phyloP scores from a whole-genome alignment of 805 yeast species.

The Debaryomyces castellii region DNA sequence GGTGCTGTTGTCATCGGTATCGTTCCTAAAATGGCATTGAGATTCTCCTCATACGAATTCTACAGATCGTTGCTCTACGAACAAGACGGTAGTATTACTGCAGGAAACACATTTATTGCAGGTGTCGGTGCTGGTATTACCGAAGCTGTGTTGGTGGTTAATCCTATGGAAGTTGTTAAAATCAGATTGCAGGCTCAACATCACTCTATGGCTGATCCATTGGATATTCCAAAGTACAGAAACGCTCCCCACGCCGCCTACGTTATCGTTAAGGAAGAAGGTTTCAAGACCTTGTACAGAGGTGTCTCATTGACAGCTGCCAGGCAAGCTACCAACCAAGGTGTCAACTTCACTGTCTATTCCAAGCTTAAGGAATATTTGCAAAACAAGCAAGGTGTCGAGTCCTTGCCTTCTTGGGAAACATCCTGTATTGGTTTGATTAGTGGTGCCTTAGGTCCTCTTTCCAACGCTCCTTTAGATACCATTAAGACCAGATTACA shows the following conservation, averaged over 20 bases:
- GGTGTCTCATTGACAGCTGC: slow-evolving; percentile 97
- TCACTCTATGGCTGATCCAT: slow-evolving; percentile 83
- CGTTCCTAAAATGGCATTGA: slow-evolving; percentile 96
- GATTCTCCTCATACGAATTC: slow-evolving; percentile 92
- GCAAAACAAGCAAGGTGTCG: slow-evolving; percentile 57
- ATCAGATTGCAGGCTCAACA: slow-evolving; percentile 95
- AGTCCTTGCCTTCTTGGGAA: slow-evolving; percentile 85
- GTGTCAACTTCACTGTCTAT: slow-evolving; percentile 95
- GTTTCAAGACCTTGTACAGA: slow-evolving; percentile 81
- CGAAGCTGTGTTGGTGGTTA: slow-evolving; percentile 91
- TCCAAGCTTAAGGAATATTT: slow-evolving; percentile 75
- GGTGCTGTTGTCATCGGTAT: slow-evolving; percentile 98
- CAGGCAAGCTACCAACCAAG: slow-evolving; percentile 97
- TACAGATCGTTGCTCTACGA: slow-evolving; percentile 70
- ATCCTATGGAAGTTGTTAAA: slow-evolving; percentile 97
- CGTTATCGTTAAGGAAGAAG: slow-evolving; percentile 86
- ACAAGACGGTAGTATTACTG: slow-evolving; percentile 63
- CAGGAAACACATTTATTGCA: slow-evolving; percentile 77
- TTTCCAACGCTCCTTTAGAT: slow-evolving; percentile 95
- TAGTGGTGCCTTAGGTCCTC: slow-evolving; percentile 97
- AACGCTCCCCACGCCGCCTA: slow-evolving; percentile 91
- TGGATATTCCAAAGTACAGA: slow-evolving; percentile 78
- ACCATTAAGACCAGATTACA: slow-evolving; percentile 97
- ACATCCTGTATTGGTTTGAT: slow-evolving; percentile 87
- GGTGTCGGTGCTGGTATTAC: slow-evolving; percentile 98